Percentiles rank a stretch among this genome's conserved stretches.
Conservation (phyloP, 179 eudicot genomes). For the Spergularia azorica region DNA sequence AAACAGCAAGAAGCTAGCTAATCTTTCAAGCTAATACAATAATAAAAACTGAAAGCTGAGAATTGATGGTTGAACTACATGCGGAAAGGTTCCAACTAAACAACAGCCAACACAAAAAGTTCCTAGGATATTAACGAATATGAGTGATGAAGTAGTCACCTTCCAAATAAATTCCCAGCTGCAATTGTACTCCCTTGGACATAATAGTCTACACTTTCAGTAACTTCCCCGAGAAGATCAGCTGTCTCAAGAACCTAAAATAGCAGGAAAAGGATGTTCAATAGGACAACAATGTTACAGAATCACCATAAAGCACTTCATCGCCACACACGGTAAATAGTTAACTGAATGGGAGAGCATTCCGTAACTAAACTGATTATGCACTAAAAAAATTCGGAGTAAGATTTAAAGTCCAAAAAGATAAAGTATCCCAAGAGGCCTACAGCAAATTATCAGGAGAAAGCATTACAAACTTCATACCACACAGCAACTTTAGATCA, state of each 20-base stretch:
- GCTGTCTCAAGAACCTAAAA: constrained; percentile 88
- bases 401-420: not conserved
- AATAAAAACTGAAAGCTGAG: not conserved
- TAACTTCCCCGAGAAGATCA: constrained; percentile 91
- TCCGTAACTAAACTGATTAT: not conserved
- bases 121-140: not conserved
- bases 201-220: constrained; percentile 95
- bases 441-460: not conserved
- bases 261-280: constrained; percentile 13
- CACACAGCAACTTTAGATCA: constrained; percentile 7
- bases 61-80: not conserved
- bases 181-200: constrained; percentile 94
- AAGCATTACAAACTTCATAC: not conserved
- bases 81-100: not conserved
- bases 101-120: constrained; percentile 1
- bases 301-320: not conserved
- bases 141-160: constrained; percentile 43
- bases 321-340: not conserved
- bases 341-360: not conserved
- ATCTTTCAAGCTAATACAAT: not conserved
- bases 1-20: constrained; percentile 6
- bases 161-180: constrained; percentile 96
- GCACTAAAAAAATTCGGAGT: not conserved
- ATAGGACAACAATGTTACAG: not conserved
- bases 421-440: not conserved